Conservation (phyloP, 2,329 filamentous ascomycete genomes). For the Curvularia hawaiiensis region DNA sequence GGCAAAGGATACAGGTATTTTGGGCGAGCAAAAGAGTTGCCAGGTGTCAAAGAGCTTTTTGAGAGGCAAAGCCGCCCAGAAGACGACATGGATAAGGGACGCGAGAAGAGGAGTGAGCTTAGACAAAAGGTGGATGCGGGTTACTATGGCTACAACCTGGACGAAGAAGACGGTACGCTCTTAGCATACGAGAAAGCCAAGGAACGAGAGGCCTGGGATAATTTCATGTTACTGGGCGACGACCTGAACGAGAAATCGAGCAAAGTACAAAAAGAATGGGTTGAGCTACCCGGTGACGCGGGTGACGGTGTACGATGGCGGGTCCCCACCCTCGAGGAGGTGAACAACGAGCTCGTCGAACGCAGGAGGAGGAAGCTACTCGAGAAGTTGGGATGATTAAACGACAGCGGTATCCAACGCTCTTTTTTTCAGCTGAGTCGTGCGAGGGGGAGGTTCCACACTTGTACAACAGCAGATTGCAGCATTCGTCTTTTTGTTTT, state of each 20-base stretch:
- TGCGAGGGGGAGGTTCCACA: background rate
- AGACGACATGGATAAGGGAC: slow-evolving; percentile 62
- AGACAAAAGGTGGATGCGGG: slow-evolving; percentile 83
- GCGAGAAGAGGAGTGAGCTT: slow-evolving; percentile 72
- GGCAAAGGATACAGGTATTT: slow-evolving; percentile 89
- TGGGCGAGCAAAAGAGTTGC: slow-evolving; percentile 84
- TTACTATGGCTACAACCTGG: slow-evolving; percentile 94
- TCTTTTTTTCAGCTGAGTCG: slow-evolving; percentile 1
- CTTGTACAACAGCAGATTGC: slow-evolving; percentile 15
- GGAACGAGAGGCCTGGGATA: slow-evolving; percentile 79
- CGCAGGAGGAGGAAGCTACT: slow-evolving; percentile 80
- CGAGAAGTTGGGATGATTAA: slow-evolving; percentile 68
- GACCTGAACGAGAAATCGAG: slow-evolving; percentile 41
- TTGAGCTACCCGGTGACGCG: slow-evolving; percentile 82
- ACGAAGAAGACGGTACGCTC: slow-evolving; percentile 85
- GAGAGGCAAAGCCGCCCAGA: slow-evolving; percentile 42
- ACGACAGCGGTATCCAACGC: background rate
- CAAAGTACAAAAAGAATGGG: slow-evolving; percentile 62
- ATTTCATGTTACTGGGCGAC: slow-evolving; percentile 64
- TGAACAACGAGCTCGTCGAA: slow-evolving; percentile 92
- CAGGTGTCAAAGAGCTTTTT: slow-evolving; percentile 88
- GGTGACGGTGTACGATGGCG: slow-evolving; percentile 85
- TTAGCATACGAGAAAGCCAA: slow-evolving; percentile 81
- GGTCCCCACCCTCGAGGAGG: slow-evolving; percentile 84
- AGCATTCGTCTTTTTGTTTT: background rate